Conservation (phyloP, 768 basidiomycete species). For the Lentinula aciculospora region DNA sequence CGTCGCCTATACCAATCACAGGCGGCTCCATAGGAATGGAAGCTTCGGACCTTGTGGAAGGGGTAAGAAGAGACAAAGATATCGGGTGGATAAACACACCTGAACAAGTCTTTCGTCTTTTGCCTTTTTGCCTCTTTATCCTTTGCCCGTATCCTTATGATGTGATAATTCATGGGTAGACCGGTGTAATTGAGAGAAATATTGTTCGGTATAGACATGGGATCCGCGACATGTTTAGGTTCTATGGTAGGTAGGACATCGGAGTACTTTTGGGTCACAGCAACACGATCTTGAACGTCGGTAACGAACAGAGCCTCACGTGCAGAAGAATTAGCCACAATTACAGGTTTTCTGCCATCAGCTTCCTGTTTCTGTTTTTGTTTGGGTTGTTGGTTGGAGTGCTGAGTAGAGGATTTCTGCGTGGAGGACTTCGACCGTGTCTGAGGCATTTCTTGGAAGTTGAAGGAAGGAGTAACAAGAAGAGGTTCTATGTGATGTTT, state of each 20-base stretch:
- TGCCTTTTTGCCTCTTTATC: not conserved
- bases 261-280: constrained; percentile 20
- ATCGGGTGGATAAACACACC: constrained; percentile 12
- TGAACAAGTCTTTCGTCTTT: not conserved
- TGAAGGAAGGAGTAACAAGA: not conserved
- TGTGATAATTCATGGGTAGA: not conserved
- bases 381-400: constrained; percentile 7
- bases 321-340: constrained; percentile 12
- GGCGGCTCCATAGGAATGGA: constrained; percentile 29
- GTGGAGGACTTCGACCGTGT: not conserved
- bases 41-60: constrained; percentile 31
- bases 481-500: not conserved
- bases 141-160: not conserved
- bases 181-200: constrained; percentile 15
- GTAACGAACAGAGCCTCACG: constrained; percentile 16
- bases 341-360: not conserved
- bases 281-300: constrained; percentile 28
- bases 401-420: not conserved
- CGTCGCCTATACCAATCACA: constrained; percentile 61
- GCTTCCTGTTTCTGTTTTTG: not conserved
- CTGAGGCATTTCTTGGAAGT: not conserved
- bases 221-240: constrained; percentile 28
- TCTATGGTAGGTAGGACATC: not conserved
- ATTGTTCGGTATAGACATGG: constrained; percentile 49
- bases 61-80: not conserved